Conservation (phyloP, 352 stramenopile species). For the Globisporangium radiosum region DNA sequence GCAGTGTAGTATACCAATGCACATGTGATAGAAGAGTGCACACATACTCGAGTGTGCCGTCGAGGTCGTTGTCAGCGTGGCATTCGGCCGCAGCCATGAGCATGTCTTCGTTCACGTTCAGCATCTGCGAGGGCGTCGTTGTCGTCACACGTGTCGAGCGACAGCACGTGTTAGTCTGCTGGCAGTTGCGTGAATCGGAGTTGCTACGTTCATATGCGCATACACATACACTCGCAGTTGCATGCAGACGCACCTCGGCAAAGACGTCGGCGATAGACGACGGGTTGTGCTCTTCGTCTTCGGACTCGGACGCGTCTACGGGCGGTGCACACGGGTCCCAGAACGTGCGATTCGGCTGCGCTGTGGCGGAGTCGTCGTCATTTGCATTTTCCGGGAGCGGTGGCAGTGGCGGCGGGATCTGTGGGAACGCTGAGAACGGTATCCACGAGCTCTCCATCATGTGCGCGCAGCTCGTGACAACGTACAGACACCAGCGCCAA, state of each 20-base stretch:
- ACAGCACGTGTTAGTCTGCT: neutral
- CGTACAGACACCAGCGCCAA: too few species aligned
- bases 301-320: conserved; percentile 1
- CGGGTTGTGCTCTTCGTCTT: conserved; percentile 31
- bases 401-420: neutral
- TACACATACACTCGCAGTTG: neutral
- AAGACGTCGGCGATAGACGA: conserved; percentile 67
- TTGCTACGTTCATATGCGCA: neutral
- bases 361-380: neutral
- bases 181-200: too few species aligned
- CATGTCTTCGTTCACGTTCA: conserved; percentile 71
- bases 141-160: neutral
- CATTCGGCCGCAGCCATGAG: conserved; percentile 50
- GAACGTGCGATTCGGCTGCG: neutral
- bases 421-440: too few species aligned
- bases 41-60: conserved; percentile 48
- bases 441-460: too few species aligned
- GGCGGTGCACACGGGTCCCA: conserved; percentile 2
- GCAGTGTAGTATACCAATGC: neutral
- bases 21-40: neutral
- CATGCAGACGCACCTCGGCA: conserved; percentile 30
- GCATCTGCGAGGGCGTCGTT: conserved; percentile 32
- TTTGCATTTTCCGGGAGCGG: neutral
- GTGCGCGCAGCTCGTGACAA: neutral
- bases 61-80: conserved; percentile 43